Percentiles rank a stretch among this genome's conserved stretches.
phyloP scores from a whole-genome alignment of 257 asterid genomes.

The Craterostigma plantagineum region DNA sequence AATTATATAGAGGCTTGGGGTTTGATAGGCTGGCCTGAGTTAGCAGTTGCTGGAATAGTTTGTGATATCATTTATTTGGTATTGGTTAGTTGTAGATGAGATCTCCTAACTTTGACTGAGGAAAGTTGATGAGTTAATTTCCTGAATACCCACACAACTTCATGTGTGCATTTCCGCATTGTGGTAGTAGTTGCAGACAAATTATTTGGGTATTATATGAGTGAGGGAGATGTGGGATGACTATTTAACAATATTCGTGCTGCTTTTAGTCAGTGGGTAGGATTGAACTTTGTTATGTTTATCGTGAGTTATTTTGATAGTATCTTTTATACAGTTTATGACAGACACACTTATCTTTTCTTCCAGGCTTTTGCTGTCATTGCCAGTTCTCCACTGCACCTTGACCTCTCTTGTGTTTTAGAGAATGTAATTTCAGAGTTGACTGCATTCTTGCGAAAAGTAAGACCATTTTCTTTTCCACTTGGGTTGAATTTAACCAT shows the following conservation, averaged over 20 bases:
- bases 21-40: too few relatives aligned
- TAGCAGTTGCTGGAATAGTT: too few relatives aligned
- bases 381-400: conserved; percentile 87
- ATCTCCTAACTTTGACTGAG: too few relatives aligned
- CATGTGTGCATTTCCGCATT: too few relatives aligned
- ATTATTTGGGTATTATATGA: too few relatives aligned
- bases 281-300: conserved; percentile 2
- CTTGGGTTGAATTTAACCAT: conserved; percentile 1
- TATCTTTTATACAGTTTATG: background rate
- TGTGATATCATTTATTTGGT: too few relatives aligned
- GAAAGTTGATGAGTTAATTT: too few relatives aligned
- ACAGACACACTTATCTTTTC: conserved; percentile 5
- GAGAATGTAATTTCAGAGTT: conserved; percentile 87
- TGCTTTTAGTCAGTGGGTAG: background rate
- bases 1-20: too few relatives aligned
- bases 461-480: conserved; percentile 9
- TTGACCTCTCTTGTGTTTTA: conserved; percentile 69
- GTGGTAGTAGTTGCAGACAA: too few relatives aligned
- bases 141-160: too few relatives aligned
- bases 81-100: too few relatives aligned
- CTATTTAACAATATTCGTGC: conserved; percentile 3
- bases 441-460: conserved; percentile 95
- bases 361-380: conserved; percentile 93
- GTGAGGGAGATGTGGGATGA: conserved; percentile 1
- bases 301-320: too few relatives aligned